These are phyloP conservation scores for Apiotrichum gamsii DNA, from an alignment of 1,284 basidiomycete genomes.

Conservation along the genomic window DNA sequence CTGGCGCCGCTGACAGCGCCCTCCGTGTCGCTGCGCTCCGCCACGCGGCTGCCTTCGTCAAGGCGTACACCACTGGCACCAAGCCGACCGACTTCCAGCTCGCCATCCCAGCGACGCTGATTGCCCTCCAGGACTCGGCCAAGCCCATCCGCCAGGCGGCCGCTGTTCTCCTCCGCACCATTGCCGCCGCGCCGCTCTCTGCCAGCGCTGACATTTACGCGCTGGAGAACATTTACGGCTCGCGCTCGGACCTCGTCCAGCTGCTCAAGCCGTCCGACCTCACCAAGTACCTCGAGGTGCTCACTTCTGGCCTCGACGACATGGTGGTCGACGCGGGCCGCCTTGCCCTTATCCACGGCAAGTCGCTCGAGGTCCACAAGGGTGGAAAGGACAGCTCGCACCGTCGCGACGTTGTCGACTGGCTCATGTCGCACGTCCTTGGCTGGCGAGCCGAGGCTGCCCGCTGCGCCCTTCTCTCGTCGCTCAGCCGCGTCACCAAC, in stretches of 20 bases:
- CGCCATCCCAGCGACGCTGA: conserved; percentile 68
- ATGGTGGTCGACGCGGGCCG: conserved; percentile 64
- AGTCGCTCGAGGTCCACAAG: conserved; percentile 14
- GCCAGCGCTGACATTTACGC: conserved; percentile 60
- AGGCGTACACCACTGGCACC: conserved; percentile 45
- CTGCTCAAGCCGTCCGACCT: conserved; percentile 71
- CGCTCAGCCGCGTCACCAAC: conserved; percentile 59
- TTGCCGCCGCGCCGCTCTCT: conserved; percentile 35
- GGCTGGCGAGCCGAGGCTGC: conserved; percentile 55
- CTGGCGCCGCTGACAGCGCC: conserved; percentile 36
- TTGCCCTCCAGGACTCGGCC: conserved; percentile 57
- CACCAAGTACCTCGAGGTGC: conserved; percentile 58
- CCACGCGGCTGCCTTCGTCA: conserved; percentile 59
- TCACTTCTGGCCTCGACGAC: conserved; percentile 57
- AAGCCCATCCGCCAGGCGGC: conserved; percentile 58
- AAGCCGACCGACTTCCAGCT: conserved; percentile 67
- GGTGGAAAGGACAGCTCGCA: conserved; percentile 59
- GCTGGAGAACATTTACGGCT: conserved; percentile 75
- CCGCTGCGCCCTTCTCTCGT: conserved; percentile 57
- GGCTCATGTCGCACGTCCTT: conserved; percentile 72
- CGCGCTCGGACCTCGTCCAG: conserved; percentile 61
- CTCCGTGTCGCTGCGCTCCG: conserved; percentile 67
- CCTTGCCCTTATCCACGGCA: conserved; percentile 56
- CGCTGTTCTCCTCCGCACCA: conserved; percentile 54
- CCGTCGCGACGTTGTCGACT: conserved; percentile 70